phyloP scores from a whole-genome alignment of 202 grass and related monocot genomes.

The Schoenoplectus tabernaemontani region DNA sequence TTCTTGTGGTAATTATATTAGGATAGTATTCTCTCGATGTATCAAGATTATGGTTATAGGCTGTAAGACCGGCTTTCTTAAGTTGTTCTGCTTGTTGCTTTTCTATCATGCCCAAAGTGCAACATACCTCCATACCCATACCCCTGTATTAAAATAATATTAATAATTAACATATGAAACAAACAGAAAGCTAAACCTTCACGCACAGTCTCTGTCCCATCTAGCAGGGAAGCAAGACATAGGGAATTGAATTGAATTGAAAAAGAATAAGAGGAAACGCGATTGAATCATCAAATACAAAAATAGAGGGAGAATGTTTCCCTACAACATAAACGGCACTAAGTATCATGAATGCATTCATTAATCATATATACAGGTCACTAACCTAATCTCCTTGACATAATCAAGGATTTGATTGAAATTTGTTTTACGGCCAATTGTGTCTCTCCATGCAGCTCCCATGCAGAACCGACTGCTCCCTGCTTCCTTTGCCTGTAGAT shows the following conservation, averaged over 20 bases:
- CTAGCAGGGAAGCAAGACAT: not conserved
- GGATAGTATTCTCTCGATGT: constrained; percentile 99
- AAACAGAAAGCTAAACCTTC: not conserved
- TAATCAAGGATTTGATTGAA: constrained; percentile 98
- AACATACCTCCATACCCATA: constrained; percentile 99
- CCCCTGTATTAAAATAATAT: constrained; percentile 43
- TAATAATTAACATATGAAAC: constrained; percentile 4
- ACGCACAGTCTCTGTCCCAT: not conserved
- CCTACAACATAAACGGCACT: not conserved
- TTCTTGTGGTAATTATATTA: constrained; percentile 94
- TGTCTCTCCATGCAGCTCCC: constrained; percentile 97
- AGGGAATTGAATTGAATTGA: not conserved
- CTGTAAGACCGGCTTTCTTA: constrained; percentile 92
- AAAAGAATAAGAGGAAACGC: not conserved
- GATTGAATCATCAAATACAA: not conserved
- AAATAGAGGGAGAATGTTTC: not conserved
- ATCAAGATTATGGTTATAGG: constrained; percentile 98
- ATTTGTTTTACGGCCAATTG: constrained; percentile 91
- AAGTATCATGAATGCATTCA: not conserved
- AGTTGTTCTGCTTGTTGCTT: constrained; percentile 92
- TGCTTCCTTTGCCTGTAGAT: constrained; percentile 79
- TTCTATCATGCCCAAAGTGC: constrained; percentile 97
- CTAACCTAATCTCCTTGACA: constrained; percentile 94
- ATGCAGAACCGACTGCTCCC: constrained; percentile 97
- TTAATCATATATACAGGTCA: not conserved